Evolutionary conservation across 345 rosid genomes (phyloP).

Genomic region (Syzygium aromaticum): DNA sequence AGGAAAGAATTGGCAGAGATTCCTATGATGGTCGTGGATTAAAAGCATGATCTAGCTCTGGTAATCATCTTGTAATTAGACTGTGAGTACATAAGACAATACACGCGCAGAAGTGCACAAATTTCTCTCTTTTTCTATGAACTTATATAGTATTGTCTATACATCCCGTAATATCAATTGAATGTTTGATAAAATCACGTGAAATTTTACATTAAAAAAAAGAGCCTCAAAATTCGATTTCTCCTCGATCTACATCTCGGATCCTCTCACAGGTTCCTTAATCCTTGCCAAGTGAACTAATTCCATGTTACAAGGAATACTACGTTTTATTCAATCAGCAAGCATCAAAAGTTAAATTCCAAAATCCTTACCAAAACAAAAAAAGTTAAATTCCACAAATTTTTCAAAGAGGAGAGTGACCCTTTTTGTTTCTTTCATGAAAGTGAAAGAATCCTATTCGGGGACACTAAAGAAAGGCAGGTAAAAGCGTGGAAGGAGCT

Average conservation of each 20-base stretch:
- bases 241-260: neutral
- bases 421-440: neutral
- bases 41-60: neutral
- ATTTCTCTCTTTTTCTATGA: neutral
- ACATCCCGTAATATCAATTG: accelerated
- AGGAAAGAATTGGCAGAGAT: neutral
- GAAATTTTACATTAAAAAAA: neutral
- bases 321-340: neutral
- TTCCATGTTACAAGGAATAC: neutral
- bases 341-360: neutral
- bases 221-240: neutral
- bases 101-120: neutral
- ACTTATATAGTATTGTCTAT: neutral
- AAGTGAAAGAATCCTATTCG: neutral
- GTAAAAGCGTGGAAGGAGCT: neutral
- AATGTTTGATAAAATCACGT: neutral
- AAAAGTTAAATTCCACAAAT: neutral
- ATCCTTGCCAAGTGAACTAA: neutral
- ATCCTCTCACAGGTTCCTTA: neutral
- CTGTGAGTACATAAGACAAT: neutral
- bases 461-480: neutral
- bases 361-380: neutral
- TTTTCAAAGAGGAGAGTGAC: neutral
- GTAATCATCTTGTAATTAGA: neutral
- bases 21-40: neutral